Conservation (phyloP, 73 alveolate genomes). For the Paramecium octaurelia region DNA sequence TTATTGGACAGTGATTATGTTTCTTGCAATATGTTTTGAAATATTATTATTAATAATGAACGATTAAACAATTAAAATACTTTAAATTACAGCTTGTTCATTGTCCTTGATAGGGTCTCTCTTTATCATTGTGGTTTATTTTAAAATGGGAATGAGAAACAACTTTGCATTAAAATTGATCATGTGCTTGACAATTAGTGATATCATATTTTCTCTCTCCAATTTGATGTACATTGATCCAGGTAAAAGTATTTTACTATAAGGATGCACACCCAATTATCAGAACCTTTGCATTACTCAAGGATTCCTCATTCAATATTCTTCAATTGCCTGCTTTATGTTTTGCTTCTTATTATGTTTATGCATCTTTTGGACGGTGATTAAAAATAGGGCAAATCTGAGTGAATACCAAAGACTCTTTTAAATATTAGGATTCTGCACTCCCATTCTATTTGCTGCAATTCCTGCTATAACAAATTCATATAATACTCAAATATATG, state of each 20-base stretch:
- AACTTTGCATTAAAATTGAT: slow-evolving; percentile 1
- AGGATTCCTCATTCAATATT: neutral
- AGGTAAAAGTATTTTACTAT: neutral
- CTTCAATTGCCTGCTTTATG: neutral
- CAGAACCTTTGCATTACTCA: neutral
- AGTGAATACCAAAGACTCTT: neutral
- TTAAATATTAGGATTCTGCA: neutral
- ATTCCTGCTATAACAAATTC: neutral
- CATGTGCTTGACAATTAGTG: neutral
- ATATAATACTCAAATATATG: neutral
- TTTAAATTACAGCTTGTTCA: neutral
- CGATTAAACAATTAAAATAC: neutral
- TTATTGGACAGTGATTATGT: neutral
- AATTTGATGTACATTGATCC: neutral
- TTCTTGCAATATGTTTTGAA: slow-evolving; percentile 15
- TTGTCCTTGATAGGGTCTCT: neutral
- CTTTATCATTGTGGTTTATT: neutral
- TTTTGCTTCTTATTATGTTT: neutral
- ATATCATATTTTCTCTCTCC: neutral
- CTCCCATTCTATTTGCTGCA: neutral
- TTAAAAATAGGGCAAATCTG: neutral
- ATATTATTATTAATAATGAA: neutral
- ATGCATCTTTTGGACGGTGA: slow-evolving; percentile 35
- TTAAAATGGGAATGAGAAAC: neutral
- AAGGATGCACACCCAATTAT: neutral